Evolutionary conservation across 1,284 basidiomycete genomes (phyloP).

Genomic region (Fomitopsis pinicola): DNA sequence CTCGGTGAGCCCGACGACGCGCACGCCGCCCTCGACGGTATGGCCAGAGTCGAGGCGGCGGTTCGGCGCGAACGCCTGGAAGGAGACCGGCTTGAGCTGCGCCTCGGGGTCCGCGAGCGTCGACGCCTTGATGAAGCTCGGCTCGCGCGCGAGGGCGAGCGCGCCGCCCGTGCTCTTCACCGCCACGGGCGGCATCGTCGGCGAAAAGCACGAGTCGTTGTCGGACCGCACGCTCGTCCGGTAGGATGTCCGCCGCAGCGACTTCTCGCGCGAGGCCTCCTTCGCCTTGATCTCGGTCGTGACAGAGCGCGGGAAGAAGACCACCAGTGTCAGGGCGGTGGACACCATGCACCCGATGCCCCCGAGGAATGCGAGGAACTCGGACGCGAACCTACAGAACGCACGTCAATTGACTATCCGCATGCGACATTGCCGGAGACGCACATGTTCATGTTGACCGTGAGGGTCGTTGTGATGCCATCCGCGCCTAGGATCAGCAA

Average conservation of each 20-base stretch:
- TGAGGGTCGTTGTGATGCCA: constrained; percentile 54
- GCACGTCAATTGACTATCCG: background rate
- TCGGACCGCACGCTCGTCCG: constrained; percentile 14
- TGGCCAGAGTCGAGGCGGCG: constrained; percentile 19
- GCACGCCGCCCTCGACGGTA: constrained; percentile 19
- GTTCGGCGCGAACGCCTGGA: constrained; percentile 23
- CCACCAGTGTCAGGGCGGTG: constrained; percentile 69
- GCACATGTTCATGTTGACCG: constrained; percentile 59
- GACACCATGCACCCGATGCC: constrained; percentile 61
- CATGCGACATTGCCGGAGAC: constrained; percentile 8
- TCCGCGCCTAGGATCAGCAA: constrained; percentile 63
- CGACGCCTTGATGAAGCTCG: constrained; percentile 4
- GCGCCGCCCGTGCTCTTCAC: background rate
- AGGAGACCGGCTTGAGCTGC: constrained; percentile 3
- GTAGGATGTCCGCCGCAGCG: constrained; percentile 12
- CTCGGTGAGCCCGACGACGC: constrained; percentile 17
- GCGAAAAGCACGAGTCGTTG: constrained; percentile 8
- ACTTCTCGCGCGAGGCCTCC: constrained; percentile 19
- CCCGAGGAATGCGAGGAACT: constrained; percentile 54
- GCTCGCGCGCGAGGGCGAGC: background rate
- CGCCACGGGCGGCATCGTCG: constrained; percentile 2
- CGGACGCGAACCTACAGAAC: constrained; percentile 34
- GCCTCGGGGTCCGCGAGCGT: constrained; percentile 5
- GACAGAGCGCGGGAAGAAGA: constrained; percentile 74
- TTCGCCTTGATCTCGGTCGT: constrained; percentile 42